These are phyloP conservation scores for Hypoxylon lenormandii DNA, from an alignment of 495 filamentous ascomycete genomes.

Conservation along the genomic window DNA sequence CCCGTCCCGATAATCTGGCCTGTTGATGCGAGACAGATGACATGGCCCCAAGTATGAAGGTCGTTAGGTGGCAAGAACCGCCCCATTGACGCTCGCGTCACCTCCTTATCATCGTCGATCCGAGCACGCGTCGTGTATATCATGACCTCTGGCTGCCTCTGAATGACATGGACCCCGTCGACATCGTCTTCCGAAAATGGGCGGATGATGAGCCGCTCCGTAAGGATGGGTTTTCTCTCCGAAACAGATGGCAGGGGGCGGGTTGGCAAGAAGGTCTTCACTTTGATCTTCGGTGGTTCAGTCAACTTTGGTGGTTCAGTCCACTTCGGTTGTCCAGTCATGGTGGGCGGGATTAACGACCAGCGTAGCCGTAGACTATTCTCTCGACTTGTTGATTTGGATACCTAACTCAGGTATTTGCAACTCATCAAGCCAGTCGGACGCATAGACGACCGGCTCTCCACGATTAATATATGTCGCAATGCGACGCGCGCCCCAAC, in stretches of 20 bases:
- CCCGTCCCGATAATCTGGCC: constrained; percentile 49
- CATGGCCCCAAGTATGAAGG: constrained; percentile 45
- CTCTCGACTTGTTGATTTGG: no score
- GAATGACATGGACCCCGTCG: constrained; percentile 54
- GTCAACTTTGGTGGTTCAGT: no score
- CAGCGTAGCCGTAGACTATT: no score
- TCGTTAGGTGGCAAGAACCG: constrained; percentile 54
- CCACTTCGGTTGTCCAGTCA: no score
- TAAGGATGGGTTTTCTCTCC: constrained; percentile 50
- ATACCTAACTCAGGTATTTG: no score
- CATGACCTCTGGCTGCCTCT: constrained; percentile 66
- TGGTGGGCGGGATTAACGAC: no score
- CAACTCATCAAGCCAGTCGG: no score
- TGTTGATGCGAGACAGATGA: constrained; percentile 46
- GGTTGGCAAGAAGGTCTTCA: constrained; percentile 55
- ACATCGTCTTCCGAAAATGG: constrained; percentile 55
- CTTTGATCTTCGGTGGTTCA: constrained; percentile 29
- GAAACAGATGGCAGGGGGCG: constrained; percentile 47
- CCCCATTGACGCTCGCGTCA: constrained; percentile 54
- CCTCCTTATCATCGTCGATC: constrained; percentile 55
- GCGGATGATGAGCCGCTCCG: constrained; percentile 61
- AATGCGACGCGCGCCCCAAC: not conserved
- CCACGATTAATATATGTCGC: not conserved
- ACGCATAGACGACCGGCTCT: no score
- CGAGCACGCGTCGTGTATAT: constrained; percentile 54